These are phyloP conservation scores for Bretziella fagacearum DNA, from an alignment of 2,329 filamentous ascomycete genomes.

Conservation along the genomic window DNA sequence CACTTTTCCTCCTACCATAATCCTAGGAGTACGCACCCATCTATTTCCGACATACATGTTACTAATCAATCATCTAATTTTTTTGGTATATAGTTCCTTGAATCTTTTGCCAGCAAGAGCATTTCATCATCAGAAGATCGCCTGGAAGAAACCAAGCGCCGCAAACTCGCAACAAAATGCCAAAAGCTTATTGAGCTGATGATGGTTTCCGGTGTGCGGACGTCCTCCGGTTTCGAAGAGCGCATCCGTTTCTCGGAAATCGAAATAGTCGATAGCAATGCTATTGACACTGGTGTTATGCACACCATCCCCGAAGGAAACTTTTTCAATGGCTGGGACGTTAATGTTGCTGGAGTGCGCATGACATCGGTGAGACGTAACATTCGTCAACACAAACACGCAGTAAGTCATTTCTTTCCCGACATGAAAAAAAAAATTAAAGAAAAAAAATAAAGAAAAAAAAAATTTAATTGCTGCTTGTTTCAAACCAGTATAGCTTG, in stretches of 20 bases:
- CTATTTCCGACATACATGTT: too few relatives aligned
- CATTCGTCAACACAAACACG: constrained; percentile 78
- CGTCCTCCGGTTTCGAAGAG: constrained; percentile 93
- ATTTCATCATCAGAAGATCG: constrained; percentile 95
- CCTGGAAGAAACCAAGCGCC: constrained; percentile 85
- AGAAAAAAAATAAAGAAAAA: too few relatives aligned
- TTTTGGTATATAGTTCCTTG: constrained; percentile 51
- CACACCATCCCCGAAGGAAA: constrained; percentile 81
- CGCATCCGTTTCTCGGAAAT: constrained; percentile 92
- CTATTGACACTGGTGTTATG: constrained; percentile 77
- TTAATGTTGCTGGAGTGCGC: constrained; percentile 83
- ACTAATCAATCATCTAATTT: too few relatives aligned
- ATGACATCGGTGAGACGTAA: constrained; percentile 69
- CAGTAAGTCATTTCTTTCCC: constrained; percentile 43
- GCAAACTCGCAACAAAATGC: constrained; percentile 80
- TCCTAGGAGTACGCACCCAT: too few relatives aligned
- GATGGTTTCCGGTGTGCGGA: constrained; percentile 97
- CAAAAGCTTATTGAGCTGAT: constrained; percentile 95
- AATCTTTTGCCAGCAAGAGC: constrained; percentile 92
- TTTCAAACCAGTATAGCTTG: too few relatives aligned
- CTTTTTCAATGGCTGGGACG: constrained; percentile 88
- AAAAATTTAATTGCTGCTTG: too few relatives aligned
- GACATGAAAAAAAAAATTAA: too few relatives aligned
- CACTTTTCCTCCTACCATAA: too few relatives aligned
- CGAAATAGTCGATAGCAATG: constrained; percentile 85